These are phyloP conservation scores for Alternaria arbusti DNA, from an alignment of 2,329 filamentous ascomycete species.

Conservation along the genomic window DNA sequence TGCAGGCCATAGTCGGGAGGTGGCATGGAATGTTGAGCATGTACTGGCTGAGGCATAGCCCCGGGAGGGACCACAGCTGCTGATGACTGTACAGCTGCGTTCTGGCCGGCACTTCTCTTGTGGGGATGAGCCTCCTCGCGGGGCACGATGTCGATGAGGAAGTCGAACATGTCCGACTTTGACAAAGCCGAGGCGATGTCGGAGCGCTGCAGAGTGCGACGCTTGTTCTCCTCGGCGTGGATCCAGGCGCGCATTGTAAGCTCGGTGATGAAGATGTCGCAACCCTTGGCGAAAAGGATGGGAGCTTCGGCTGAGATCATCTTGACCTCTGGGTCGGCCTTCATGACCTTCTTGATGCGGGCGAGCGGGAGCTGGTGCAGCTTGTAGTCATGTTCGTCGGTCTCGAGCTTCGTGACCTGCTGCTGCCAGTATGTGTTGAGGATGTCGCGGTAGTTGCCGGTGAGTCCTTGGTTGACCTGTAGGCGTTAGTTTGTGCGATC, in stretches of 20 bases:
- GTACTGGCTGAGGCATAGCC: slow-evolving; percentile 50
- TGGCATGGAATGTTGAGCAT: slow-evolving; percentile 60
- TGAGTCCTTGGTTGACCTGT: slow-evolving; percentile 93
- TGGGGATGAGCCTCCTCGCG: slow-evolving; percentile 89
- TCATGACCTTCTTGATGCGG: slow-evolving; percentile 99
- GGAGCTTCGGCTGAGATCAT: slow-evolving; percentile 99
- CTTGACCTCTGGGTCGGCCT: slow-evolving; percentile 98
- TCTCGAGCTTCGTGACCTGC: slow-evolving; percentile 93
- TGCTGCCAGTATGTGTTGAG: slow-evolving; percentile 99
- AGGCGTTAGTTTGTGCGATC: slow-evolving; percentile 27
- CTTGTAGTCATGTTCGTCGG: slow-evolving; percentile 97
- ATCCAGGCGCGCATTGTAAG: slow-evolving; percentile 99
- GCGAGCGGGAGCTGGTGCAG: slow-evolving; percentile 94
- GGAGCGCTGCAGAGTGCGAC: slow-evolving; percentile 89
- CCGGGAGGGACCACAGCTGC: slow-evolving; percentile 46
- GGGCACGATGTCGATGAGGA: slow-evolving; percentile 97
- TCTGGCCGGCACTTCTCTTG: slow-evolving; percentile 64
- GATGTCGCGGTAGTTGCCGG: slow-evolving; percentile 93
- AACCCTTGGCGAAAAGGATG: slow-evolving; percentile 97
- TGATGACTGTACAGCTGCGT: slow-evolving; percentile 50
- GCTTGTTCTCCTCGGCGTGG: slow-evolving; percentile 98
- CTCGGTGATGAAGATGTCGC: slow-evolving; percentile 99
- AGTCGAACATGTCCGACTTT: slow-evolving; percentile 99
- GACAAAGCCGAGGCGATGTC: slow-evolving; percentile 95
- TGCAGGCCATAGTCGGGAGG: slow-evolving; percentile 63